Base-by-base conservation (phyloP, 352 stramenopile species). In the Phytophthora pluvialis region DNA sequence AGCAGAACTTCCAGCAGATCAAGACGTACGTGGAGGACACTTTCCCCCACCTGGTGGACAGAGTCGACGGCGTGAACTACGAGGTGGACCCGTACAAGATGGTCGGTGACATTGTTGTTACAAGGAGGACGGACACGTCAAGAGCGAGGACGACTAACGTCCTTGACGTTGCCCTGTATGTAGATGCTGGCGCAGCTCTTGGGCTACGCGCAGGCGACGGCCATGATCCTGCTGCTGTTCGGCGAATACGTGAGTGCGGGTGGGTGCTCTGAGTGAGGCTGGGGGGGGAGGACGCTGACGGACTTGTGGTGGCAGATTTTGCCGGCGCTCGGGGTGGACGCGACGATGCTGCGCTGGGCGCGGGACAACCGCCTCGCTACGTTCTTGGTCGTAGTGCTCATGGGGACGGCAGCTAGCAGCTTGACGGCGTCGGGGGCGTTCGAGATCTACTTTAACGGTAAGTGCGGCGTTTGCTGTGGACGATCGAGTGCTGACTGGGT, bases 361-460 rank as follows among this genome's bases (percentile, higher is more conserved):
- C 64, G 86, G 50, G 73, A 92, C 61, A 95, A 95, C 68, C 81
- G 82, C 50, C 79, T 93, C 33, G 66, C 55, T 3, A 80, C 74
- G 45, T 91, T 95, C 60, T 77, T 84, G 26, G 62, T 91, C 12
- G 79, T 93, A 15, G 32, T 93, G 55, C 63, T 90, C 45, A 72
- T 93, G 43, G 84, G 86, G 5, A 79, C 77, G 0, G 33, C 86
- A 10, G 86, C 86, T 4, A 85, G 88, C 52, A 75, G 70, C 15
- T 74, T 95, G 48, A 67, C 89, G 42, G 81, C 86, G 11, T 83
- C 84, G 1, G 86, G 86, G 10, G 86, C 84, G 8, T 95, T 95
- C 25, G 86, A 95, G 70, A 82, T 95, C 29, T 91, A 83, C 59
- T 91, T 89, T 40, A 93, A 95, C 51, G 80, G 86, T 95, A 43